Base-by-base conservation (phyloP, 2,329 filamentous ascomycete species). In the Trichoderma atrobrunneum region DNA sequence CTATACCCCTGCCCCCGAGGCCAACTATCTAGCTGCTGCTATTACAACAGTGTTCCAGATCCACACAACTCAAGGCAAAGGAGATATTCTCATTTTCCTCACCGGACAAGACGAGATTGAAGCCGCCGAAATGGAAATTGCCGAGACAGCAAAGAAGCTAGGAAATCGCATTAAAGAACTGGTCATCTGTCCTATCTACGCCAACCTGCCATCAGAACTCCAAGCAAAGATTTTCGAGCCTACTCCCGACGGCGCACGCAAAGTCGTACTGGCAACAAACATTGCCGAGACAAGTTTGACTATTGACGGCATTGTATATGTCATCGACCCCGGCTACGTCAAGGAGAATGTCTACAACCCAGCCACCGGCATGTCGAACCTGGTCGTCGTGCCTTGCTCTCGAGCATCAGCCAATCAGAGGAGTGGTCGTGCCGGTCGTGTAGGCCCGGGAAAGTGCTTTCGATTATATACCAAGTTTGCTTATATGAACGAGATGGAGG, bases 51-150 rank as follows among this genome's bases (percentile, higher is more conserved):
- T 97, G 6, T 97, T 98, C 77, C 95, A 98, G 79, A 97, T 98
- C 54, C 96, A 99, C 78, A 92, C 95, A 0, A 93, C 91, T 0
- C 93, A 97, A 78, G 91, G 90, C 0, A 88, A 88, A 72, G 96
- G 96, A 14, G 96, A 98, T 77, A 97, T 99, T 21, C 83, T 99
- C 5, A 93, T 98, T 3, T 99, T 99, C 81, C 84, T 99, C 43
- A 98, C 95, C 0, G 96, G 96, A 54, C 94, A 98, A 79, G 96
- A 98, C 77, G 96, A 99, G 78, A 99, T 99, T 68, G 94, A 97
- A 77, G 89, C 92, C 1, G 94, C 93, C 0, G 93, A 96, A 77
- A 90, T 92, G 76, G 93, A 94, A 75, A 88, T 99, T 21, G 88
- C 92, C 61, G 94, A 98, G 75, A 98, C 95, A 1, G 91, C 93